A percentile compares a stretch with the other conserved stretches of the same genome.
Conservation (phyloP, 2,329 filamentous ascomycete genomes). For the Myotisia sp. region DNA sequence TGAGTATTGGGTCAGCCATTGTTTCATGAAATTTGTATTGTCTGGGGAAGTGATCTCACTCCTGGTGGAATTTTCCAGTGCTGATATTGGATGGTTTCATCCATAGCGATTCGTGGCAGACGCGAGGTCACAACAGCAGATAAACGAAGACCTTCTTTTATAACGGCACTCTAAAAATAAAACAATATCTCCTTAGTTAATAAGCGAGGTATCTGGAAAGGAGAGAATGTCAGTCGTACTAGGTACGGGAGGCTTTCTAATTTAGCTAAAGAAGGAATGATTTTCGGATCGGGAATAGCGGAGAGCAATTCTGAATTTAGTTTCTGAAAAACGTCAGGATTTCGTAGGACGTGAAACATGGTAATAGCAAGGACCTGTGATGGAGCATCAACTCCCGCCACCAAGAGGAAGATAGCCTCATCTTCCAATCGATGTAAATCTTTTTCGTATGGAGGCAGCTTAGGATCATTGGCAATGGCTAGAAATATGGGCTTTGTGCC, state of each 20-base stretch:
- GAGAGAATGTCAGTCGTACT: background rate
- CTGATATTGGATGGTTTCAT: conserved; percentile 11
- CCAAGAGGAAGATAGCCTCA: conserved; percentile 17
- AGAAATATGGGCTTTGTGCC: background rate
- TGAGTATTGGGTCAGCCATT: no score
- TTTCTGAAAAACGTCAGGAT: conserved; percentile 12
- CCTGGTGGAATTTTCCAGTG: conserved; percentile 14
- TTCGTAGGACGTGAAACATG: conserved; percentile 18
- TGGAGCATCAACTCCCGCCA: conserved; percentile 19
- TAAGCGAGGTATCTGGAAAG: background rate
- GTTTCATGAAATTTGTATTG: background rate
- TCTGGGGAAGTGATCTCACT: conserved; percentile 6
- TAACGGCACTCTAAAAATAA: conserved; percentile 6
- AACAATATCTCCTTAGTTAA: background rate
- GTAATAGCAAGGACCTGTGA: conserved; percentile 15
- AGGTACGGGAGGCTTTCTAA: conserved; percentile 3
- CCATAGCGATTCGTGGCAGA: conserved; percentile 13
- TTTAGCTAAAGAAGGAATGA: background rate
- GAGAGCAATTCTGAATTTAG: conserved; percentile 14
- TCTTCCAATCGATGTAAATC: conserved; percentile 14
- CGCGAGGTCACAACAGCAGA: conserved; percentile 13
- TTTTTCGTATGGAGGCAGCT: conserved; percentile 16
- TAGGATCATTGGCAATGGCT: background rate
- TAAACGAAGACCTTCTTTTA: conserved; percentile 20
- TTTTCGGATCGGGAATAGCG: conserved; percentile 13